Evolutionary conservation across 1,284 basidiomycete genomes (phyloP).

Genomic region (Ceratobasidium sp.): DNA sequence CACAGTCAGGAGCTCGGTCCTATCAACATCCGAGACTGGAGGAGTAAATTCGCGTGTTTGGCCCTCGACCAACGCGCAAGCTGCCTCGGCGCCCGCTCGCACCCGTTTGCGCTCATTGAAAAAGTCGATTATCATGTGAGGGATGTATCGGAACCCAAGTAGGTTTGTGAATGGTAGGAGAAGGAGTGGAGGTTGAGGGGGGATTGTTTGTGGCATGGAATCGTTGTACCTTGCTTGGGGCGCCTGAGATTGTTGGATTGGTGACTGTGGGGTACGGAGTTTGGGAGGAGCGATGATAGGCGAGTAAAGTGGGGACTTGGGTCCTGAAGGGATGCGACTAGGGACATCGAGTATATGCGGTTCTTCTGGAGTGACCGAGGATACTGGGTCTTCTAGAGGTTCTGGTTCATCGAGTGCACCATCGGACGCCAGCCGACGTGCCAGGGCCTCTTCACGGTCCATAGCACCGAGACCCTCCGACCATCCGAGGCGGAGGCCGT

Average conservation of each 20-base stretch:
- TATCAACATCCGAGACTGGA: conserved; percentile 48
- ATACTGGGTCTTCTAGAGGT: conserved; percentile 37
- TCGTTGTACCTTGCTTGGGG: conserved; percentile 56
- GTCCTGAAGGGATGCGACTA: conserved; percentile 49
- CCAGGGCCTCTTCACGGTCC: conserved; percentile 80
- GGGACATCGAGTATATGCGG: conserved; percentile 44
- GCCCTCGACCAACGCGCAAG: conserved; percentile 76
- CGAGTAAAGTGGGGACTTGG: conserved; percentile 48
- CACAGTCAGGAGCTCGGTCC: conserved; percentile 7
- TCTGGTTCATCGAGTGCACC: conserved; percentile 77
- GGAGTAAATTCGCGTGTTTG: conserved; percentile 70
- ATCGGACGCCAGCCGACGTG: conserved; percentile 75
- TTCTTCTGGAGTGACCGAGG: conserved; percentile 38
- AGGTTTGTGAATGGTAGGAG: conserved; percentile 89
- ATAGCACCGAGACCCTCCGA: conserved; percentile 74
- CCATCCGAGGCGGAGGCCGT: conserved; percentile 88
- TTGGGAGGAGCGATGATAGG: conserved; percentile 50
- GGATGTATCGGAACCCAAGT: conserved; percentile 88
- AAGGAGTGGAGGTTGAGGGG: conserved; percentile 83
- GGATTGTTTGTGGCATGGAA: conserved; percentile 66
- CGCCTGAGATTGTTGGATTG: conserved; percentile 23
- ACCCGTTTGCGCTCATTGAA: conserved; percentile 91
- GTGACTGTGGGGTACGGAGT: conserved; percentile 21
- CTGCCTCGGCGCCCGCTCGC: conserved; percentile 81
- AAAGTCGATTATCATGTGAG: conserved; percentile 89